Evolutionary conservation across 2,329 filamentous ascomycete genomes (phyloP).

Genomic region (Cladosporium oxysporum): DNA sequence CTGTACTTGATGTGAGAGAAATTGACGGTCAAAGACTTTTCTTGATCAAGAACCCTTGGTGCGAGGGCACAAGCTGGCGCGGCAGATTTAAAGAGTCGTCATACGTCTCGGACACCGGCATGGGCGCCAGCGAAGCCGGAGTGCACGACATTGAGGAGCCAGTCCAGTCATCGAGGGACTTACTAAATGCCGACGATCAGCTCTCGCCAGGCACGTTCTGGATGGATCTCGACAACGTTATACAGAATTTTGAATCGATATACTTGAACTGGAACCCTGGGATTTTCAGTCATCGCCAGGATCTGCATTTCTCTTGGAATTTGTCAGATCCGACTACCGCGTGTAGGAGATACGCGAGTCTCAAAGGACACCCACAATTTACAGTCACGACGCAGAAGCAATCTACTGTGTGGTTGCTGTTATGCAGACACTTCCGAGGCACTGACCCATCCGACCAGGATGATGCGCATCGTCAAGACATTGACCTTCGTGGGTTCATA

Average conservation of each 20-base stretch:
- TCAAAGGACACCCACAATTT: slow-evolving; percentile 66
- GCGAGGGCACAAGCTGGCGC: slow-evolving; percentile 74
- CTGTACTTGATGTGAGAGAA: slow-evolving; percentile 77
- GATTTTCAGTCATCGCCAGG: slow-evolving; percentile 77
- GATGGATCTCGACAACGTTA: slow-evolving; percentile 84
- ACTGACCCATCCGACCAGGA: slow-evolving; percentile 29
- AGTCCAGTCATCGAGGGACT: slow-evolving; percentile 36
- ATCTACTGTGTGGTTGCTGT: slow-evolving; percentile 76
- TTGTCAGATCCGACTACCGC: slow-evolving; percentile 39
- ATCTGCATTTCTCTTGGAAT: slow-evolving; percentile 88
- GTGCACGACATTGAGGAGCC: slow-evolving; percentile 26
- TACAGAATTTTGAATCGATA: slow-evolving; percentile 91
- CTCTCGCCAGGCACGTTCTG: slow-evolving; percentile 78
- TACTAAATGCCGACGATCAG: slow-evolving; percentile 41
- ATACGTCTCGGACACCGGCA: slow-evolving; percentile 3
- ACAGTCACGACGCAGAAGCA: slow-evolving; percentile 54
- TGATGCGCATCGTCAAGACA: slow-evolving; percentile 37
- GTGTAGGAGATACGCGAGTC: slow-evolving; percentile 66
- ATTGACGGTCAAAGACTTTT: slow-evolving; percentile 65
- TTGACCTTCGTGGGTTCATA: slow-evolving; percentile 69
- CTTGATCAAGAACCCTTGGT: slow-evolving; percentile 95
- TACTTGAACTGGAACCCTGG: slow-evolving; percentile 97
- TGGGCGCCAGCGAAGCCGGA: slow-evolving; percentile 1
- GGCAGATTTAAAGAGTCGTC: slow-evolving; percentile 44
- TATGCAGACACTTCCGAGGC: slow-evolving; percentile 75